Conservation (phyloP, 768 basidiomycete species). For the Pisolithus orientalis region DNA sequence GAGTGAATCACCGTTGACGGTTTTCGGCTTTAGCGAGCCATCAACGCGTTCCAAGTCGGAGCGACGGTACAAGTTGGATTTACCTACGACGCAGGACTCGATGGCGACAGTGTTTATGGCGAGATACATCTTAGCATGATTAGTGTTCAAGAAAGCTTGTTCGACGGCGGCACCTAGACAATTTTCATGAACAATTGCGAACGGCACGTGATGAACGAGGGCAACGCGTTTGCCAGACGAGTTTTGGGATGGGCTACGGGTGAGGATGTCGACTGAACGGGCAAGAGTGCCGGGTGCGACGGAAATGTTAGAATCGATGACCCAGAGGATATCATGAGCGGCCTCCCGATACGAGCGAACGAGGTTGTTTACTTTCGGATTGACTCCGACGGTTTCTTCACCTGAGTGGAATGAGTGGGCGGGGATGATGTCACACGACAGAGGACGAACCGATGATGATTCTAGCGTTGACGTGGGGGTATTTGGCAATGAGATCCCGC, state of each 20-base stretch:
- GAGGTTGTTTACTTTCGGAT: conserved; percentile 98
- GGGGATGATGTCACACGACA: background rate
- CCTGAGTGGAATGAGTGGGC: conserved; percentile 38
- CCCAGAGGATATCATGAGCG: conserved; percentile 87
- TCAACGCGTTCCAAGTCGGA: conserved; percentile 78
- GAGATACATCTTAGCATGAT: conserved; percentile 97
- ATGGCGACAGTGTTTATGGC: conserved; percentile 85
- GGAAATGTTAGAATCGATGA: conserved; percentile 92
- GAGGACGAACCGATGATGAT: conserved; percentile 65
- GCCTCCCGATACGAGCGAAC: conserved; percentile 78
- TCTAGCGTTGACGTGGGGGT: conserved; percentile 66
- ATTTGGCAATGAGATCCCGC: conserved; percentile 66
- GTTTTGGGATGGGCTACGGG: conserved; percentile 29
- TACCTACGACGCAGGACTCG: conserved; percentile 95
- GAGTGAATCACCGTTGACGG: conserved; percentile 14
- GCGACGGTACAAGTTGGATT: conserved; percentile 89
- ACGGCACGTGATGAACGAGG: conserved; percentile 94
- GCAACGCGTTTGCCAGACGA: conserved; percentile 50
- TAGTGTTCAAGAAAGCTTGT: conserved; percentile 93
- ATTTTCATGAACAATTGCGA: conserved; percentile 67
- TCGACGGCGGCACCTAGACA: conserved; percentile 79
- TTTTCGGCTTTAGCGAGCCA: conserved; percentile 51
- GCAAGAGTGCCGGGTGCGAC: conserved; percentile 74
- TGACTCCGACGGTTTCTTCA: conserved; percentile 79
- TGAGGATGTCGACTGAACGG: conserved; percentile 76